Evolutionary conservation across 257 asterid genomes (phyloP), one percentile per base, ranked within the genome.

Genomic region (Pogostemon cablin): DNA sequence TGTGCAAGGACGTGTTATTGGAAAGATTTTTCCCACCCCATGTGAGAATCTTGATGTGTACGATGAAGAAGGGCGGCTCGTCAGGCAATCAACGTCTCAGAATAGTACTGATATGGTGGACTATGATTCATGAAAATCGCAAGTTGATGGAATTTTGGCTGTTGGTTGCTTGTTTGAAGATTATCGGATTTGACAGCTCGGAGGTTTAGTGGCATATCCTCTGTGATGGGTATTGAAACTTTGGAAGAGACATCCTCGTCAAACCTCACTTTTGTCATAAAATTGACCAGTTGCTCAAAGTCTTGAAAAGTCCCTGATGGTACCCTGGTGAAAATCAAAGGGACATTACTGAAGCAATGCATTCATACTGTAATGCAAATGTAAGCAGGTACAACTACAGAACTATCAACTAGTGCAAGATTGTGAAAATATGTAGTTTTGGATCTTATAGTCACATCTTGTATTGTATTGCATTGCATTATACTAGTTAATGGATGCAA

Each of bases 1-100:
- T 55, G 96, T 92, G 43, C 84, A 88, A 67, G 97, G 98, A 12
- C 95, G 91, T 46, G 97, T 79, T 59, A 80, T 88, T 20, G 98
- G 98, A 9, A 86, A 72, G 78, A 84, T 90, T 11, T 90, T 85
- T 77, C 98, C 97, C 7, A 15, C 82, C 47, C 98, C 98, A 5
- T 90, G 98, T 49, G 93, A 85, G 67, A 78, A 90, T 80, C 97
- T 92, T 68, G 96, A 90, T 76, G 77, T 86, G 70, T 90, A 86
- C 48, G 96, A 90, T 25, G 89, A 84, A 52, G 68, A 53, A 47
- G 97, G 96, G 68, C 84, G 62, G 48, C 81, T 90, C 9, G 34
- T 90, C 46, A 84, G 83, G 75, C 74, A 67, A 65, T 75, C 90
- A 10, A 76, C 77, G 9, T 56, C 82, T 34, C 81, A 48, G 56